Evolutionary conservation across 306 rosid species (phyloP).

Genomic region (Begonia peltatifolia): DNA sequence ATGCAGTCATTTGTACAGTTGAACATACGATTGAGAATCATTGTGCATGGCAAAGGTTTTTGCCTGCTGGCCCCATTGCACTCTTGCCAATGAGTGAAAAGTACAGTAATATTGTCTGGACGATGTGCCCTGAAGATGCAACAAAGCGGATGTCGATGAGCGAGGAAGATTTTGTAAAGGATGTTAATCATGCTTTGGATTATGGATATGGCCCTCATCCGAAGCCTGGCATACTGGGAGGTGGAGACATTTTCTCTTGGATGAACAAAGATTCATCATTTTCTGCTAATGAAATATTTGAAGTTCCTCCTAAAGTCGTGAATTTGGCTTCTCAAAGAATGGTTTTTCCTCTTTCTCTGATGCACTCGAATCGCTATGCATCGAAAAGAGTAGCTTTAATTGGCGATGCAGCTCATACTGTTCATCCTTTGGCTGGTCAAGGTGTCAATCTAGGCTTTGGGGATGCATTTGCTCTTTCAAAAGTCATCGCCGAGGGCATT

Average conservation of each 20-base stretch:
- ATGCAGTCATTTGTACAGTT: conserved; percentile 82
- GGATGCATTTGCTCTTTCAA: conserved; percentile 66
- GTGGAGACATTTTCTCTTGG: conserved; percentile 56
- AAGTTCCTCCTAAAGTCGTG: conserved; percentile 63
- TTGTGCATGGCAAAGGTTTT: conserved; percentile 90
- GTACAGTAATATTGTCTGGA: conserved; percentile 91
- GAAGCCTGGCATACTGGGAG: conserved; percentile 26
- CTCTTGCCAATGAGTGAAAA: conserved; percentile 79
- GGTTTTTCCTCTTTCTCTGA: conserved; percentile 71
- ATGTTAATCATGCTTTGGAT: conserved; percentile 57
- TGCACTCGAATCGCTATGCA: conserved; percentile 64
- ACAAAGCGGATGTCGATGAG: conserved; percentile 30
- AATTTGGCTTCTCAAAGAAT: conserved; percentile 63
- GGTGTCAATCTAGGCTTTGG: conserved; percentile 94
- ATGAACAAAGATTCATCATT: conserved; percentile 26
- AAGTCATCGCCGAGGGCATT: conserved; percentile 63
- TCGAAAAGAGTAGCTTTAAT: conserved; percentile 55
- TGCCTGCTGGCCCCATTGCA: conserved; percentile 86
- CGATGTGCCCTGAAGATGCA: conserved; percentile 77
- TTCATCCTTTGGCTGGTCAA: conserved; percentile 96
- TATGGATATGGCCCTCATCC: conserved; percentile 72
- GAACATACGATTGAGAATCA: conserved; percentile 51
- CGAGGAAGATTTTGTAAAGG: conserved; percentile 50
- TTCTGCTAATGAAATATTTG: conserved; percentile 46
- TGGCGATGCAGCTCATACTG: conserved; percentile 94